These are phyloP conservation scores for Pholiota adiposa DNA, from an alignment of 1,284 basidiomycete genomes.

Conservation along the genomic window DNA sequence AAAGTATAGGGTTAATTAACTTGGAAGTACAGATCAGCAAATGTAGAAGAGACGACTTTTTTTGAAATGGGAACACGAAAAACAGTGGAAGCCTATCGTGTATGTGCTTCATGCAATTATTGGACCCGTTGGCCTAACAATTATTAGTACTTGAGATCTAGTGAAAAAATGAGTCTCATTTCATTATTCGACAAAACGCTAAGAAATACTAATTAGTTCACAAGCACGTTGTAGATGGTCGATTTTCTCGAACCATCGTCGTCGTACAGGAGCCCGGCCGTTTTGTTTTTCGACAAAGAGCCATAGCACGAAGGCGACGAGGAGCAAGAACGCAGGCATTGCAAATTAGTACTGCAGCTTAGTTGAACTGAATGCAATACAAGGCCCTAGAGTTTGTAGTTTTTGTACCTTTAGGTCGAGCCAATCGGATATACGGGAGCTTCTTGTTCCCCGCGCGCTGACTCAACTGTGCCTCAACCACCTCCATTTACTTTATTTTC, in stretches of 20 bases:
- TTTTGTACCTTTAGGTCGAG: not conserved
- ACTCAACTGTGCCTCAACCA: not conserved
- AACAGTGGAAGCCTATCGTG: no score
- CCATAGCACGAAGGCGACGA: not conserved
- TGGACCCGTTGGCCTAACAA: no score
- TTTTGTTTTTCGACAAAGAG: not conserved
- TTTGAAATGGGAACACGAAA: no score
- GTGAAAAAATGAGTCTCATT: no score
- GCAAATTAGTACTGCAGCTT: not conserved
- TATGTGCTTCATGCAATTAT: no score
- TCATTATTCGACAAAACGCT: not conserved
- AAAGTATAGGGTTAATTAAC: no score
- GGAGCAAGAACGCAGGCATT: not conserved
- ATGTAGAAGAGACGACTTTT: no score
- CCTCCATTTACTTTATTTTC: not conserved
- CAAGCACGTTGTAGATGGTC: not conserved
- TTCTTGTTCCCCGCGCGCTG: not conserved
- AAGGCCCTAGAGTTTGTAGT: not conserved
- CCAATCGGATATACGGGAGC: not conserved
- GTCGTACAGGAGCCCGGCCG: not conserved
- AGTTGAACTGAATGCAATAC: not conserved
- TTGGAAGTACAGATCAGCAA: no score
- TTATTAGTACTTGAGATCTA: no score
- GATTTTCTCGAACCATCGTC: not conserved
- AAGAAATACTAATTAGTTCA: not conserved